Evolutionary conservation across 352 stramenopile species (phyloP), one percentile per base, ranked within the genome.

Genomic region (Phytopythium delawarense): DNA sequence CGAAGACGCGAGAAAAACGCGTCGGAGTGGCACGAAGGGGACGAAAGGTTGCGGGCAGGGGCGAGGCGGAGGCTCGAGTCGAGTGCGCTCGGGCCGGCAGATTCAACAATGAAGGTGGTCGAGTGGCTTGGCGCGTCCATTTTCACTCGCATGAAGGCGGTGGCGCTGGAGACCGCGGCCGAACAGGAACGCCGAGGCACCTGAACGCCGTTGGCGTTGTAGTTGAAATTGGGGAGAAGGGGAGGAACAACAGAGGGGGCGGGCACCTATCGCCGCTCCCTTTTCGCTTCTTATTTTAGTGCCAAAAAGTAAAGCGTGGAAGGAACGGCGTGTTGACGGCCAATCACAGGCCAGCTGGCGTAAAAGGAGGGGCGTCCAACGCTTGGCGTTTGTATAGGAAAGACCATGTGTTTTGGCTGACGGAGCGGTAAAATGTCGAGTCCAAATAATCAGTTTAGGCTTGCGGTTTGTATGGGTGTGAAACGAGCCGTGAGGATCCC

Each of bases 101-200:
- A 82, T 71, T 84, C 71, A 84, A 81, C 71, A 84, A 82, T 81
- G 73, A 70, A 23, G n/a, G 39, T 37, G 48, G 20, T 28, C 44
- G n/a, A 50, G 35, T 1, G 35, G 35, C 35, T 32, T 16, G 35
- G 35, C 35, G 12, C 12, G 6, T 40, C 12, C 9, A 11, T 40
- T 40, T 40, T 11, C 35, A 42, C 12, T 16, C 12, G 35, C 35
- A 40, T 40, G 35, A 16, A 40, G 35, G 35, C 35, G 35, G 34
- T 4, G 34, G 35, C 35, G 35, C 35, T 40, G 35, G 35, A 40
- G 28, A 32, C 28, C 28, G 28, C 28, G 5, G 28, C 28, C 28
- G 28, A 32, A 32, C 28, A 32, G 28, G 28, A 32, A 32, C 28
- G 28, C 16, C 13, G 39, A 45, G 39, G 20, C 20, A 50, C 4